Evolutionary conservation across 768 basidiomycete genomes (phyloP).

Genomic region (Tulasnella calospora): DNA sequence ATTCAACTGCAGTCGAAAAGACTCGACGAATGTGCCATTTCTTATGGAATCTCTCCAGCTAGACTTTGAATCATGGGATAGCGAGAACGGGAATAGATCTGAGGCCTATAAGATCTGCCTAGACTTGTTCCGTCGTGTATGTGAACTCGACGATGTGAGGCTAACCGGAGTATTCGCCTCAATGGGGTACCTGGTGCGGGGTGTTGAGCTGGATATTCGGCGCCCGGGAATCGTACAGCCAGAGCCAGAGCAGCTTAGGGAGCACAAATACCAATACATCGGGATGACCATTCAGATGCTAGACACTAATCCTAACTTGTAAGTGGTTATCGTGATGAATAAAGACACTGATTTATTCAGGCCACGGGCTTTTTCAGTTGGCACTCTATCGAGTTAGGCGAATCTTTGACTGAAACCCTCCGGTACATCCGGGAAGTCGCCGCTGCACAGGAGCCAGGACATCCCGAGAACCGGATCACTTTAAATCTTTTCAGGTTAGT

Average conservation of each 20-base stretch:
- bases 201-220: neutral
- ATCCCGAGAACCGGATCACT: neutral
- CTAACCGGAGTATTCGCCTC: neutral
- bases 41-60: neutral
- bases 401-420: neutral
- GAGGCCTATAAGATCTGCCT: neutral
- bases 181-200: neutral
- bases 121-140: neutral
- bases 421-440: neutral
- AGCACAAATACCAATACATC: neutral
- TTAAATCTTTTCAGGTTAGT: neutral
- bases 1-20: neutral
- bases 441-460: neutral
- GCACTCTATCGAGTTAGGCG: no score
- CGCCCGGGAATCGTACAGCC: neutral
- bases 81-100: neutral
- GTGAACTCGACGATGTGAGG: neutral
- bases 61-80: neutral
- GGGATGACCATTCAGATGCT: neutral
- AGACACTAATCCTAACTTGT: neutral
- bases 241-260: neutral
- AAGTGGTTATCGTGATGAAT: neutral
- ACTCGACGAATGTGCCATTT: neutral
- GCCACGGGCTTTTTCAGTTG: no score
- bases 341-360: neutral